These are phyloP conservation scores for Perkinsus olseni DNA, from an alignment of 169 alveolate species.

Conservation along the genomic window DNA sequence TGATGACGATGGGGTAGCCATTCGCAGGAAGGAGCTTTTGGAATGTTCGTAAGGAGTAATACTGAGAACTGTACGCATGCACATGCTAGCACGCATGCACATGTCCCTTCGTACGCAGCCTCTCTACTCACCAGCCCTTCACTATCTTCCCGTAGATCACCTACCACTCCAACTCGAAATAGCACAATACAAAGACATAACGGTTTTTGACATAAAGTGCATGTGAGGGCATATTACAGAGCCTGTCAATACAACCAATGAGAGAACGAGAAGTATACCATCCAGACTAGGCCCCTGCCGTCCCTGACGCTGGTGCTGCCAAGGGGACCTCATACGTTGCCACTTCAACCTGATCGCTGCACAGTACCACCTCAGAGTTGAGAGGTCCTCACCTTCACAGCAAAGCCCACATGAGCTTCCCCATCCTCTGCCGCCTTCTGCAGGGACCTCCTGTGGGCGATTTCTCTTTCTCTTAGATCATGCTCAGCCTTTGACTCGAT, in stretches of 20 bases:
- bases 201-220: too few species aligned
- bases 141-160: too few species aligned
- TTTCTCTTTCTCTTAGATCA: background rate
- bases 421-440: background rate
- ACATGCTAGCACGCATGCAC: background rate
- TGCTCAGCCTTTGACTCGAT: background rate
- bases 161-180: too few species aligned
- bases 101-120: background rate
- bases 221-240: too few species aligned
- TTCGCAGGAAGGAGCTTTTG: too few species aligned
- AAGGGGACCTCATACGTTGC: background rate
- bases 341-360: background rate
- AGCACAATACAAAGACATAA: too few species aligned
- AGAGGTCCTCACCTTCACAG: background rate
- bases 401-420: background rate
- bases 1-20: background rate
- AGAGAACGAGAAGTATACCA: too few species aligned
- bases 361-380: background rate
- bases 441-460: background rate
- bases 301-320: background rate
- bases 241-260: too few species aligned
- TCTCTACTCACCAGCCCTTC: too few species aligned
- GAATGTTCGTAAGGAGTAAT: too few species aligned
- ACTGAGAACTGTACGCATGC: background rate
- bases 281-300: too few species aligned